phyloP scores from a whole-genome alignment of 2,329 filamentous ascomycete species.

The Fusarium fujikuroi region DNA sequence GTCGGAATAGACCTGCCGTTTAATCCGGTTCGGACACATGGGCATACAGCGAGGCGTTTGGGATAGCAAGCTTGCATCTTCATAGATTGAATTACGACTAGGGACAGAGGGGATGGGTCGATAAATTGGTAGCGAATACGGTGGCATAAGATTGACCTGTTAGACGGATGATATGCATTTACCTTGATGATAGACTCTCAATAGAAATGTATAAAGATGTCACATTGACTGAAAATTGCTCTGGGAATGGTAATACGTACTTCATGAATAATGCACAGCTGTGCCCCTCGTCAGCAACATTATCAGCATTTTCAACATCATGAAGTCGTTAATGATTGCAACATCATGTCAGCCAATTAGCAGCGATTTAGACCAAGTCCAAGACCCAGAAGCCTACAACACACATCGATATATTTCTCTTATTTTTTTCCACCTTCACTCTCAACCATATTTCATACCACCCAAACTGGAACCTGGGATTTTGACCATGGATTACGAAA shows the following conservation, averaged over 20 bases:
- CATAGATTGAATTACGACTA: conserved; percentile 8
- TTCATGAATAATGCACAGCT: not conserved
- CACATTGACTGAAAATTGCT: not conserved
- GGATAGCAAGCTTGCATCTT: conserved; percentile 25
- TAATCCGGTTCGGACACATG: conserved; percentile 25
- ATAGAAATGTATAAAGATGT: conserved; percentile 16
- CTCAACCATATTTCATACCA: not conserved
- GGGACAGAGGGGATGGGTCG: not conserved
- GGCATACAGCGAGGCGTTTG: conserved; percentile 43
- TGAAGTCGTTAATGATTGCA: conserved; percentile 24
- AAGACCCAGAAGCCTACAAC: conserved; percentile 6
- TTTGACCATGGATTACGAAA: conserved; percentile 56
- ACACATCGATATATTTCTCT: not conserved
- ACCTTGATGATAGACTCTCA: conserved; percentile 26
- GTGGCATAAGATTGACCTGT: conserved; percentile 8
- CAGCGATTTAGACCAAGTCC: not conserved
- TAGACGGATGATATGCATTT: not conserved
- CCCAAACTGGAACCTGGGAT: not conserved
- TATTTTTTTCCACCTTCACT: not conserved
- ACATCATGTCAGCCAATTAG: conserved; percentile 35
- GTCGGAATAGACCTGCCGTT: conserved; percentile 17
- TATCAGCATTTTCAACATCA: conserved; percentile 27
- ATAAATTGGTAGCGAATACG: not conserved
- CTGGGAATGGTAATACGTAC: not conserved
- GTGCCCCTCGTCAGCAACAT: not conserved